Evolutionary conservation across 805 yeast species (phyloP), one percentile per base, ranked within the genome.

Genomic region (Kuraishia floccosa): DNA sequence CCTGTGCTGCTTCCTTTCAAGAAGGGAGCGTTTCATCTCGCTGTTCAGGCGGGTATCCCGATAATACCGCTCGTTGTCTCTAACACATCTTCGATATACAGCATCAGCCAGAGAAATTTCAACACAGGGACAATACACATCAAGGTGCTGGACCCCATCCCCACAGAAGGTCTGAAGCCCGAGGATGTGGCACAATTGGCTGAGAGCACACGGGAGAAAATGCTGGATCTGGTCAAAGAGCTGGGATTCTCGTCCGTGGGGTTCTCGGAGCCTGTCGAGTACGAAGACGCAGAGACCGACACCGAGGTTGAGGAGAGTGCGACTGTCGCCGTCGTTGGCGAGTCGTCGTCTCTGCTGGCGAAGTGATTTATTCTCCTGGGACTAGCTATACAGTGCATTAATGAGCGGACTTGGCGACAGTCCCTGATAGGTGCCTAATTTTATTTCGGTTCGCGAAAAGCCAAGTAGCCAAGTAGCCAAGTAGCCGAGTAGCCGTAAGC

Each of bases 1-100:
- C 77, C 93, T 30, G 73, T 65, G 3, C 57, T 91, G 50, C 65
- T 85, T 30, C 94, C 94, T 1, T 85, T 91, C 60, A 91, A 91
- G 56, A 91, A 91, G 52, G 99, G 99, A 33, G 96, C 97, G 0
- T 91, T 91, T 75, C 96, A 91, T 56, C 68, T 91, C 48, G 99
- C 99, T 6, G 80, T 82, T 39, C 94, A 86, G 56, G 94, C 94
- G 5, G 74, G 73, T 25, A 76, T 89, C 23, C 97, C 97, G 13
- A 64, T 91, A 30, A 72, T 91, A 16, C 98, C 99, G 6, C 63
- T 81, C 30, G 93, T 84, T 10, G 86, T 84, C 7, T 72, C 89
- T 20, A 91, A 91, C 60, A 83, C 94, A 32, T 76, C 94, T 3
- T 68, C 73, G 19, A 52, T 91, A 28, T 68, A 82, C 59, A 70